These are phyloP conservation scores for Ganoderma resinaceum DNA, from an alignment of 1,284 basidiomycete species.

Conservation along the genomic window DNA sequence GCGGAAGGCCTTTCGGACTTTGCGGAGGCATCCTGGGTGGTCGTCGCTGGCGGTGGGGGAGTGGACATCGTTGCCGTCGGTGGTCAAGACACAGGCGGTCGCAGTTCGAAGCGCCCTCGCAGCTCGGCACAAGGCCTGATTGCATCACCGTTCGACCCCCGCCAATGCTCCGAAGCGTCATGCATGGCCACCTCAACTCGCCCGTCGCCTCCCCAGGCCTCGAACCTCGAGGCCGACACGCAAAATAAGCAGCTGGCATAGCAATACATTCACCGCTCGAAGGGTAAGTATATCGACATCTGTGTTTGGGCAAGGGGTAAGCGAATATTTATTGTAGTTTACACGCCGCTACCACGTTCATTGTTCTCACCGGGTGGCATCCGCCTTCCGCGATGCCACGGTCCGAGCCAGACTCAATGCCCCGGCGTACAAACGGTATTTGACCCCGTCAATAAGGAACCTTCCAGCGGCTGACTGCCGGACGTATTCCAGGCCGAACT, in stretches of 20 bases:
- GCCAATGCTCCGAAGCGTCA: not conserved
- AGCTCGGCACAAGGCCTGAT: constrained; percentile 7
- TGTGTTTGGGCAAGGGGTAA: constrained; percentile 2
- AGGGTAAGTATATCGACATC: no score
- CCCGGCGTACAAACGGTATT: not conserved
- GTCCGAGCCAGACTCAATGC: not conserved
- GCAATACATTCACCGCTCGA: not conserved
- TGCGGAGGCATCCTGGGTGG: constrained; percentile 39
- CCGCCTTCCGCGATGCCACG: not conserved
- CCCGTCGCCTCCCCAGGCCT: not conserved
- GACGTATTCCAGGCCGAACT: constrained; percentile 6
- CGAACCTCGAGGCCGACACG: not conserved
- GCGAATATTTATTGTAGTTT: not conserved
- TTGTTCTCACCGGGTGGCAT: not conserved
- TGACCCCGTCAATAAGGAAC: constrained; percentile 3
- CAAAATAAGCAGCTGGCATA: not conserved
- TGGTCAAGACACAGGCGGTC: constrained; percentile 9
- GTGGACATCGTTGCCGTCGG: constrained; percentile 40
- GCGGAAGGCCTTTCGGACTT: constrained; percentile 48
- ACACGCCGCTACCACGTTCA: constrained; percentile 1
- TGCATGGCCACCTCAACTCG: not conserved
- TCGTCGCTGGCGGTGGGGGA: constrained; percentile 33
- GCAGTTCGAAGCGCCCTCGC: not conserved
- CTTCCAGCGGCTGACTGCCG: constrained; percentile 13
- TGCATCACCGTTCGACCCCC: constrained; percentile 30